These are phyloP conservation scores for Fomitopsis serialis DNA, from an alignment of 768 basidiomycete species.

Conservation along the genomic window DNA sequence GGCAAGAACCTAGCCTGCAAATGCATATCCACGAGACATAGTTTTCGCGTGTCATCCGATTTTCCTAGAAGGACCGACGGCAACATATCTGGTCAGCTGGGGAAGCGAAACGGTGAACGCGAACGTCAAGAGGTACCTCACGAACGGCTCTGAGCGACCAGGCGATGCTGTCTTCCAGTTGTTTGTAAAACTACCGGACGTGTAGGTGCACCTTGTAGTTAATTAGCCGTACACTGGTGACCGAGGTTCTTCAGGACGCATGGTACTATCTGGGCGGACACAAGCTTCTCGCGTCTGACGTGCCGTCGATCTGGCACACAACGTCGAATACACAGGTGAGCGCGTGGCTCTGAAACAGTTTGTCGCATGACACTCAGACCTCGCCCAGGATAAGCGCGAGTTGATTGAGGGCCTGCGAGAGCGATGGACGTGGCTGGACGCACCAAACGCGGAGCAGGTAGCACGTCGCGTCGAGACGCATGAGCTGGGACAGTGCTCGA, in stretches of 20 bases:
- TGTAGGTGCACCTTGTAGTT: constrained; percentile 24
- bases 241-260: background rate
- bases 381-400: constrained; percentile 21
- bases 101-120: constrained; percentile 31
- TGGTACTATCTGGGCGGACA: constrained; percentile 15
- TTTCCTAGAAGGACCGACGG: constrained; percentile 40
- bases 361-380: background rate
- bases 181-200: constrained; percentile 42
- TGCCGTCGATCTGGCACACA: constrained; percentile 6
- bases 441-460: constrained; percentile 29
- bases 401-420: constrained; percentile 25
- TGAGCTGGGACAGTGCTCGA: constrained; percentile 32
- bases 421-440: constrained; percentile 19
- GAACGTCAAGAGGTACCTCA: constrained; percentile 30
- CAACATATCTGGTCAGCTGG: constrained; percentile 51
- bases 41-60: constrained; percentile 55
- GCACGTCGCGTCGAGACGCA: constrained; percentile 32
- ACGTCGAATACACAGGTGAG: constrained; percentile 2
- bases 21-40: constrained; percentile 33
- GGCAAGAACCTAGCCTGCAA: constrained; percentile 34
- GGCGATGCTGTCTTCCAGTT: constrained; percentile 36
- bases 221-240: background rate
- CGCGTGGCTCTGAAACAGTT: background rate
- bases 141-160: constrained; percentile 12
- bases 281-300: background rate